These are phyloP conservation scores for Pseudozyma thailandica DNA, from an alignment of 1,284 basidiomycete species.

Conservation along the genomic window DNA sequence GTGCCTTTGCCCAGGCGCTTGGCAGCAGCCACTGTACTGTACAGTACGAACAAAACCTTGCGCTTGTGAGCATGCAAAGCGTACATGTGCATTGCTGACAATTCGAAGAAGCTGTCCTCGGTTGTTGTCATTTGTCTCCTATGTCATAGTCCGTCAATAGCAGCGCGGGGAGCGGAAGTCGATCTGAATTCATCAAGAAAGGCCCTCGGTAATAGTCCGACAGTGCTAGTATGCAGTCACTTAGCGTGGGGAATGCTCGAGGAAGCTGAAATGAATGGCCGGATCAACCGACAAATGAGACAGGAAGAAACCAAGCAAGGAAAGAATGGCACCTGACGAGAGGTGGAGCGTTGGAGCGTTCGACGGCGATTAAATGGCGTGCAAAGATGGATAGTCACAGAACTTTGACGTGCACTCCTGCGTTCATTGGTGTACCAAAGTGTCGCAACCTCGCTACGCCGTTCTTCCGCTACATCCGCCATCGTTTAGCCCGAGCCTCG, in stretches of 20 bases:
- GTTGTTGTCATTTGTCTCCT: not conserved
- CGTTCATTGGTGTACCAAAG: slow-evolving; percentile 2
- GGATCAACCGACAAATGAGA: too few relatives aligned
- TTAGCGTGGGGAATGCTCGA: not conserved
- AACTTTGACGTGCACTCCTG: slow-evolving; percentile 32
- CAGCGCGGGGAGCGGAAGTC: slow-evolving; percentile 9
- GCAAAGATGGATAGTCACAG: slow-evolving; percentile 33
- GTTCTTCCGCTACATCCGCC: not conserved
- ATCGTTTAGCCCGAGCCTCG: slow-evolving; percentile 6
- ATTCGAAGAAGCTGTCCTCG: slow-evolving; percentile 2
- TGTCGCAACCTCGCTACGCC: not conserved
- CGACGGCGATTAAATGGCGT: slow-evolving; percentile 13
- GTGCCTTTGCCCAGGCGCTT: slow-evolving; percentile 18
- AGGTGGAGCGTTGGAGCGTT: not conserved
- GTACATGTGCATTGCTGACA: too few relatives aligned
- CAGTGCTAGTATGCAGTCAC: too few relatives aligned
- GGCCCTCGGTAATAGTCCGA: not conserved
- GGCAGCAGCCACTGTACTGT: slow-evolving; percentile 12
- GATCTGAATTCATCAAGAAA: slow-evolving; percentile 13
- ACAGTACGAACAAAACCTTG: too few relatives aligned
- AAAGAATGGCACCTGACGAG: slow-evolving; percentile 1
- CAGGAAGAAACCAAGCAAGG: too few relatives aligned
- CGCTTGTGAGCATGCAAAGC: too few relatives aligned
- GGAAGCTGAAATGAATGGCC: not conserved
- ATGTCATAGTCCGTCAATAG: not conserved